Evolutionary conservation across 176 grass and related monocot genomes (phyloP), one percentile per base, ranked within the genome.

Genomic region (Eragrostis curvula): DNA sequence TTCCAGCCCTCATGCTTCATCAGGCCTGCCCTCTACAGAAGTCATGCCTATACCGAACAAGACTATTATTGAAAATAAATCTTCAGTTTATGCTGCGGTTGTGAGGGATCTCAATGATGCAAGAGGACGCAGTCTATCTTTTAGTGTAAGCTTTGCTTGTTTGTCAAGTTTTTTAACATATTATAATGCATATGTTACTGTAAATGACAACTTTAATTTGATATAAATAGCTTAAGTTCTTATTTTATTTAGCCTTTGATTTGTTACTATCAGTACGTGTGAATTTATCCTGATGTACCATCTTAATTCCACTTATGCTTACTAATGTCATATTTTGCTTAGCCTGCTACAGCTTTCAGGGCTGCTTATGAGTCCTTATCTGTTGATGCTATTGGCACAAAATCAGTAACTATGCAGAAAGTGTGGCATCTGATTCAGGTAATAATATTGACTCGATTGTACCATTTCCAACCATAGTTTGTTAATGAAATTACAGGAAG

Each of bases 401-500:
- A 93, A 53, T 93, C 96, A 61, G 93, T 96, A 63, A 94, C 89
- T 21, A 94, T 99, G 93, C 96, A 92, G 79, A 96, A 99, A 99
- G 68, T 96, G 77, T 99, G 96, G 93, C 93, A 96, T 57, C 86
- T 99, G 36, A 84, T 96, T 86, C 87, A 96, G 93, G 96, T 96
- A 94, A 83, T 23, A 68, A 18, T 46, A 14, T 71, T 75, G 11
- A 30, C 56, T 75, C 76, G 23, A 23, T 59, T 15, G 16, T 15
- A 70, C 61, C 11, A 68, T 41, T 8, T 79, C 7, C 2, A 51
- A 16, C 59, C 49, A 14, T 68, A 23, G 51, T 70, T 59, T 36
- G 32, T 36, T 36, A 17, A 68, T 8, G 50, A 45, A 55, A 74
- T 67, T 42, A 62, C 66, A 52, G 43, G 68, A 77, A 47, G 23